Percentiles rank a stretch among this genome's conserved stretches.
phyloP scores from a whole-genome alignment of 495 filamentous ascomycete species.

The Podospora appendiculata region DNA sequence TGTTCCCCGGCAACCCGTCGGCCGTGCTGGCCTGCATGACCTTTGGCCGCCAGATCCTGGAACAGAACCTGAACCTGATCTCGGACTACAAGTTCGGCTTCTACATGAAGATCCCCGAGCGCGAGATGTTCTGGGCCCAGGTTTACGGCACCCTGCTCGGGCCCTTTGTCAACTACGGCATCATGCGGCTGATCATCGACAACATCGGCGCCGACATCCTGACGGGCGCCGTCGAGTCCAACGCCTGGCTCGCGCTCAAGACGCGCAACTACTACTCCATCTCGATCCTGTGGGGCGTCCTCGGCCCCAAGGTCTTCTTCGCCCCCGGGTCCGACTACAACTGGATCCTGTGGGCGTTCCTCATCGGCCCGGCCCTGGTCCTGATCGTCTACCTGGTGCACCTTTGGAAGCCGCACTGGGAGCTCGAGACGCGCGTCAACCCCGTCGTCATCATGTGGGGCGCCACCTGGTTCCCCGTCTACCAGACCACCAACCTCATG shows the following conservation, averaged over 20 bases:
- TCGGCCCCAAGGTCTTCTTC: conserved; percentile 6
- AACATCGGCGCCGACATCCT: conserved; percentile 3
- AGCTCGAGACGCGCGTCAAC: conserved; percentile 7
- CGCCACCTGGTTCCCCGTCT: conserved; percentile 10
- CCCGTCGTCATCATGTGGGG: conserved; percentile 12
- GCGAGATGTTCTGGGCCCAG: conserved; percentile 26
- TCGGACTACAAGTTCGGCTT: conserved; percentile 24
- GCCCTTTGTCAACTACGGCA: conserved; percentile 27
- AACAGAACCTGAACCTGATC: conserved; percentile 21
- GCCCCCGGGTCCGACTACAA: neutral
- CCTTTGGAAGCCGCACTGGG: conserved; percentile 3
- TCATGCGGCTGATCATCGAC: conserved; percentile 20
- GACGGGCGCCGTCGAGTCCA: neutral
- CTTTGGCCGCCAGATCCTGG: conserved; percentile 19
- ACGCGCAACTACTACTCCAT: conserved; percentile 14
- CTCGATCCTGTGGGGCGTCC: conserved; percentile 12
- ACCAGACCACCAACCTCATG: conserved; percentile 9
- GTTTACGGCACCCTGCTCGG: conserved; percentile 30
- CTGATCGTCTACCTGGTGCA: conserved; percentile 4
- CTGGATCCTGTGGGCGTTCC: conserved; percentile 7
- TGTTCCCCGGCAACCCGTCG: conserved; percentile 16
- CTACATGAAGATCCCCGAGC: conserved; percentile 39
- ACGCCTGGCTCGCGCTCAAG: conserved; percentile 2
- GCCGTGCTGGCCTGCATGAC: conserved; percentile 21
- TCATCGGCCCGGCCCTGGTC: conserved; percentile 5